These are phyloP conservation scores for Rhodamnia rubescens DNA, from an alignment of 345 rosid species.

Conservation along the genomic window DNA sequence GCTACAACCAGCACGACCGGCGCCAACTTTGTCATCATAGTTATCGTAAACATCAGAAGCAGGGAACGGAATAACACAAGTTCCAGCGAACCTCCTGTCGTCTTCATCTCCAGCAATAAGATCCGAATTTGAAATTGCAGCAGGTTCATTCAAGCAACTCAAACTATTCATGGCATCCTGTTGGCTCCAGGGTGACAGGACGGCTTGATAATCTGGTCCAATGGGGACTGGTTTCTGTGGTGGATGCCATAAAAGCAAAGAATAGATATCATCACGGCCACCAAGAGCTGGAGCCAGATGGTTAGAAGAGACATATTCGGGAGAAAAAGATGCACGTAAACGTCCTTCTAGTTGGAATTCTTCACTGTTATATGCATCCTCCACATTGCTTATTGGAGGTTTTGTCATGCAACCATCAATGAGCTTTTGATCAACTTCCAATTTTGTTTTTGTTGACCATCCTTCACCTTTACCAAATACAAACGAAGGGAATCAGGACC, in stretches of 20 bases:
- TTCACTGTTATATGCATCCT: conserved; percentile 14
- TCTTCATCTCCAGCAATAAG: background rate
- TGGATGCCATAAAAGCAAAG: conserved; percentile 11
- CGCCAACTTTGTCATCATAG: conserved; percentile 14
- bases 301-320: conserved; percentile 29
- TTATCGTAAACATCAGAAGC: conserved; percentile 10
- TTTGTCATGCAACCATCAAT: background rate
- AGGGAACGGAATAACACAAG: conserved; percentile 49
- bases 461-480: conserved; percentile 9
- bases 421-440: conserved; percentile 9
- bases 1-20: conserved; percentile 26
- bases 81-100: conserved; percentile 26
- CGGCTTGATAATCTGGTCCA: conserved; percentile 53
- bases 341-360: conserved; percentile 9
- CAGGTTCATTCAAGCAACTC: background rate
- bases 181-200: conserved; percentile 34
- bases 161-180: background rate
- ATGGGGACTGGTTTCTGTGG: conserved; percentile 30
- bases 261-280: conserved; percentile 22
- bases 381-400: conserved; percentile 16
- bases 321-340: conserved; percentile 17
- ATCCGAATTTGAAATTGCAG: background rate
- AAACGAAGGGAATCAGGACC: background rate
- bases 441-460: background rate
- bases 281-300: conserved; percentile 10